Evolutionary conservation across 441 rosid genomes (phyloP), one percentile per base, ranked within the genome.

Genomic region (Melastoma candidum): DNA sequence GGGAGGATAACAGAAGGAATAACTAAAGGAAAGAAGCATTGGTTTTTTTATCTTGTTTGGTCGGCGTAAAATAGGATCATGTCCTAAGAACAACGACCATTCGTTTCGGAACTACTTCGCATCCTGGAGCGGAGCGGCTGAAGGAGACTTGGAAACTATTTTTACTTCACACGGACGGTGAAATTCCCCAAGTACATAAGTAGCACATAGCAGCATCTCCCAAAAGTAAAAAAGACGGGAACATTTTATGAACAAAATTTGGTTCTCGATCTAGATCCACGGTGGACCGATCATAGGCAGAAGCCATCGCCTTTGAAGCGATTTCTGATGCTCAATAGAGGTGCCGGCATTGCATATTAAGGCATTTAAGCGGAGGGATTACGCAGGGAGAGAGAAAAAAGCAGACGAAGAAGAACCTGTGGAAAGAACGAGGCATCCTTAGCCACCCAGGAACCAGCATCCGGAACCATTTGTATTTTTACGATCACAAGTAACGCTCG

Each of bases 401-500:
- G 56, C 36, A n/a, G 41, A 52, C n/a, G 12, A 50, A 0, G 7
- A 52, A 36, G 22, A 52, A 36, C 55, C 26, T 22, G 56, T 44
- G 43, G 43, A 36, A 52, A 52, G 56, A 5, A 36, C 13, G 44
- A 52, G 43, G 41, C 7, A 36, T 36, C 41, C 41, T 14, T 36
- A 44, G 41, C 43, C 17, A 52, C 46, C 56, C 43, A 43, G 6
- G 56, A 26, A 36, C 36, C 56, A 9, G 56, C 12, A 1, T 29
- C 46, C 45, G 11, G 36, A 10, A 2, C 13, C 10, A 3, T 36
- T 9, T 1, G 9, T 2, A 9, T 52, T 24, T 44, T 51, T 51
- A 26, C 54, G 43, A 13, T 76, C 58, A 80, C 70, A 85, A 70
- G 83, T 80, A 85, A 27, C 71, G 93, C 66, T 90, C 84, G 48